Percentiles rank a stretch among this genome's conserved stretches.
These are phyloP conservation scores for Phytophthora nicotianae DNA, from an alignment of 352 stramenopile genomes.

Conservation along the genomic window DNA sequence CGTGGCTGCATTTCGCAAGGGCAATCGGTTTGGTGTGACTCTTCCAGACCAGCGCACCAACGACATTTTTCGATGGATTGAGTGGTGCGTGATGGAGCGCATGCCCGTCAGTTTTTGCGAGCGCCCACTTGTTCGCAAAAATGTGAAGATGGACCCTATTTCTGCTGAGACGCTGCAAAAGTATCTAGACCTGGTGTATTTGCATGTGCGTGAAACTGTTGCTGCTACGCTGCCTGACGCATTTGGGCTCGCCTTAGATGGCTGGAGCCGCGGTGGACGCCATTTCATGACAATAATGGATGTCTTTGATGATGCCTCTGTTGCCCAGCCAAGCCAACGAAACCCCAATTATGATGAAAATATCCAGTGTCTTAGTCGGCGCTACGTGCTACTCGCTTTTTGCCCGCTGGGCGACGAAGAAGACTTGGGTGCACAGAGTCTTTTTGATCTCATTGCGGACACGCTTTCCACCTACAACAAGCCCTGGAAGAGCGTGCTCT, in stretches of 20 bases:
- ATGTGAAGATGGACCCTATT: background rate
- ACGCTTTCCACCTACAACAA: background rate
- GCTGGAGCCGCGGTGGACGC: background rate
- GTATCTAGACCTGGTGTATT: background rate
- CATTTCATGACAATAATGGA: background rate
- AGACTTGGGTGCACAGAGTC: background rate
- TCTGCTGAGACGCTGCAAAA: background rate
- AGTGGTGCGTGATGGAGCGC: background rate
- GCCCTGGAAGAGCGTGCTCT: background rate
- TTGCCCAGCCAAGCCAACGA: background rate
- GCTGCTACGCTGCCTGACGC: background rate
- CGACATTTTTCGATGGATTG: background rate
- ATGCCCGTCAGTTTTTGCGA: background rate
- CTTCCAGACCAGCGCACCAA: background rate
- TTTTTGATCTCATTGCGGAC: background rate
- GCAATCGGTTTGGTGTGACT: background rate
- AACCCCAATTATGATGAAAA: background rate
- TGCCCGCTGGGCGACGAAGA: background rate
- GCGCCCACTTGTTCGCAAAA: background rate
- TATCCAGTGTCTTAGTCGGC: background rate
- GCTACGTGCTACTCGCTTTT: background rate
- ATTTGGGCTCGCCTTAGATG: background rate
- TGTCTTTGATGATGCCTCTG: background rate
- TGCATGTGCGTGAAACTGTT: background rate
- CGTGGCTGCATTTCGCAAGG: background rate